phyloP scores from a whole-genome alignment of 352 stramenopile genomes.

The Globisporangium okanoganense region DNA sequence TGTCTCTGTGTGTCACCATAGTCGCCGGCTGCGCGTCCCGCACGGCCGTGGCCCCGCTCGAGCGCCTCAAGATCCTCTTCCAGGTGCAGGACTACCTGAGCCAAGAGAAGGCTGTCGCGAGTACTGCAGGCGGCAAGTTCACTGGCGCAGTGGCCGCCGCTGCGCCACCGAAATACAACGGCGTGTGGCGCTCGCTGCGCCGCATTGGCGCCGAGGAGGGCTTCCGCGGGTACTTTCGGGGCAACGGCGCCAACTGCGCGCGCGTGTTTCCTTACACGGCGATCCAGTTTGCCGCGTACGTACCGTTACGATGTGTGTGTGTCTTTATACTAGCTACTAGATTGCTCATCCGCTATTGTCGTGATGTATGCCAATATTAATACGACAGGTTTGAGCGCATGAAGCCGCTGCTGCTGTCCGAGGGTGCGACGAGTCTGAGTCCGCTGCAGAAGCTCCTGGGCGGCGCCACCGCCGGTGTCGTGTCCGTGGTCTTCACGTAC shows the following conservation, averaged over 20 bases:
- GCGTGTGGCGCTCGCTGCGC: conserved; percentile 47
- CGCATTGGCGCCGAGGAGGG: conserved; percentile 67
- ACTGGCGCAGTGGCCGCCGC: not conserved
- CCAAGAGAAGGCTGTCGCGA: not conserved
- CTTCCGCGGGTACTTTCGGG: conserved; percentile 61
- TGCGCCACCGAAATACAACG: conserved; percentile 41
- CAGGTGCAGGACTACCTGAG: conserved; percentile 72
- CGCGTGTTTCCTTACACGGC: conserved; percentile 77
- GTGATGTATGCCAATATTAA: too few species aligned
- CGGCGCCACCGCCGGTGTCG: conserved; percentile 56
- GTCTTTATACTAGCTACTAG: not conserved
- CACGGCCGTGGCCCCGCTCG: conserved; percentile 63
- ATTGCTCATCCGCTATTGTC: not conserved
- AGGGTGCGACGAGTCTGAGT: conserved; percentile 36
- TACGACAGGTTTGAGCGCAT: conserved; percentile 46
- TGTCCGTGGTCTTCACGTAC: conserved; percentile 69
- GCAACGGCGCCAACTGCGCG: conserved; percentile 78
- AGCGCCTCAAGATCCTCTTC: conserved; percentile 79
- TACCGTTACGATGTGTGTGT: not conserved
- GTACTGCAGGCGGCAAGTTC: conserved; percentile 14
- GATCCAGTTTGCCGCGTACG: conserved; percentile 66
- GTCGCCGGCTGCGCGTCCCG: conserved; percentile 68
- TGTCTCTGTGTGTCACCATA: conserved; percentile 12
- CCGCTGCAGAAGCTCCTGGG: conserved; percentile 49
- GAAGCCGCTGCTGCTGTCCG: conserved; percentile 41